These are phyloP conservation scores for Coniella lustricola DNA, from an alignment of 2,329 filamentous ascomycete genomes.

Conservation along the genomic window DNA sequence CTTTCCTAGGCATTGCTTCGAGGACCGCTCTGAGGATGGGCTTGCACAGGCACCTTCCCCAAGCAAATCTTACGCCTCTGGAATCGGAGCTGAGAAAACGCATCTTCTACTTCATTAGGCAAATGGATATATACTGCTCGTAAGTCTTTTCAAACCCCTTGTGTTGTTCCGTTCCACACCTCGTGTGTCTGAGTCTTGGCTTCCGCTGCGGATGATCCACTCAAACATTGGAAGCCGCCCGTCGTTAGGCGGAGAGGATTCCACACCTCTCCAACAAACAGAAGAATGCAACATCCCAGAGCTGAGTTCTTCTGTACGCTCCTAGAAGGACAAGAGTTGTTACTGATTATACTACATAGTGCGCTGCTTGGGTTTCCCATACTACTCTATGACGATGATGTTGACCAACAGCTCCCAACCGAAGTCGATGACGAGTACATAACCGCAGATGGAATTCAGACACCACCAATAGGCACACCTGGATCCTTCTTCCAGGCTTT, in stretches of 20 bases:
- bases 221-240: background rate
- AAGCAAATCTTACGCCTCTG: conserved; percentile 54
- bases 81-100: conserved; percentile 58
- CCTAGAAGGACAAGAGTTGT: background rate
- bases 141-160: background rate
- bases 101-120: conserved; percentile 61
- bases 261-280: background rate
- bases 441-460: conserved; percentile 48
- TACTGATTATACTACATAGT: background rate
- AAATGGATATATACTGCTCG: conserved; percentile 65
- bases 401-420: conserved; percentile 58
- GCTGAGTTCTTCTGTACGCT: background rate
- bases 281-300: no score
- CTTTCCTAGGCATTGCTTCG: conserved; percentile 71
- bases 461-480: conserved; percentile 47
- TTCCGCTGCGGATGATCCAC: background rate
- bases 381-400: conserved; percentile 55
- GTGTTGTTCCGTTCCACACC: no score
- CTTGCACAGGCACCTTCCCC: conserved; percentile 64
- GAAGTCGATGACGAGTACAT: conserved; percentile 64
- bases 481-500: conserved; percentile 55
- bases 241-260: background rate
- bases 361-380: conserved; percentile 61
- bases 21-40: conserved; percentile 71
- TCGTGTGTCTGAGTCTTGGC: background rate